Evolutionary conservation across 306 rosid species (phyloP).

Genomic region (Quercus alba): DNA sequence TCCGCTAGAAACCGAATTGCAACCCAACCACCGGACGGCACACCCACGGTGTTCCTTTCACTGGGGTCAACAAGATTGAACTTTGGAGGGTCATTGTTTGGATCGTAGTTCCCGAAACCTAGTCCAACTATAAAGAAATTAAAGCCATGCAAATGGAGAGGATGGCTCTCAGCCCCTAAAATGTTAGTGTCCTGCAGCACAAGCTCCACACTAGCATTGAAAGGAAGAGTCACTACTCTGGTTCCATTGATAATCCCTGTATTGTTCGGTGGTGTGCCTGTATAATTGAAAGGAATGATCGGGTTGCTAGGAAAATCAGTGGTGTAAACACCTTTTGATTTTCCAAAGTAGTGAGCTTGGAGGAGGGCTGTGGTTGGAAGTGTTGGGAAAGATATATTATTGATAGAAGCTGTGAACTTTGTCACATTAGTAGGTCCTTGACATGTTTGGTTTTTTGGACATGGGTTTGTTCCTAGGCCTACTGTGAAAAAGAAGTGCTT

Average conservation of each 20-base stretch:
- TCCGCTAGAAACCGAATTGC: conserved; percentile 17
- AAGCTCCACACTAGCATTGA: conserved; percentile 11
- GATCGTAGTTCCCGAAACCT: conserved; percentile 14
- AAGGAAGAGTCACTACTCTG: conserved; percentile 4
- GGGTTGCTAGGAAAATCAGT: conserved; percentile 4
- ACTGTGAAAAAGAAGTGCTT: conserved; percentile 14
- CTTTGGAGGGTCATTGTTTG: background rate
- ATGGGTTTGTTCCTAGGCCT: conserved; percentile 12
- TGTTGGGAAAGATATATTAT: conserved; percentile 6
- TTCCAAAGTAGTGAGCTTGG: conserved; percentile 15
- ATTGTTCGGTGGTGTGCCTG: conserved; percentile 9
- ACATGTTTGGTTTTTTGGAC: conserved; percentile 9
- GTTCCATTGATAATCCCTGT: conserved; percentile 8
- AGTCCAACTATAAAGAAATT: conserved; percentile 15
- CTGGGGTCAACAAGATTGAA: conserved; percentile 10
- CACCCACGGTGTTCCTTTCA: conserved; percentile 17
- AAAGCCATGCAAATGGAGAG: conserved; percentile 18
- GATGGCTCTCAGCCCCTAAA: conserved; percentile 16
- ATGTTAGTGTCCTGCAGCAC: conserved; percentile 18
- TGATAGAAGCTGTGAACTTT: conserved; percentile 6
- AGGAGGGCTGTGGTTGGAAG: background rate
- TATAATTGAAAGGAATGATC: background rate
- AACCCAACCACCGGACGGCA: conserved; percentile 18
- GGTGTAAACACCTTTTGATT: background rate
- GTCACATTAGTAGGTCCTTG: conserved; percentile 16